Evolutionary conservation across 108 stramenopile genomes (phyloP).

Genomic region (Discostella stelligeroides): DNA sequence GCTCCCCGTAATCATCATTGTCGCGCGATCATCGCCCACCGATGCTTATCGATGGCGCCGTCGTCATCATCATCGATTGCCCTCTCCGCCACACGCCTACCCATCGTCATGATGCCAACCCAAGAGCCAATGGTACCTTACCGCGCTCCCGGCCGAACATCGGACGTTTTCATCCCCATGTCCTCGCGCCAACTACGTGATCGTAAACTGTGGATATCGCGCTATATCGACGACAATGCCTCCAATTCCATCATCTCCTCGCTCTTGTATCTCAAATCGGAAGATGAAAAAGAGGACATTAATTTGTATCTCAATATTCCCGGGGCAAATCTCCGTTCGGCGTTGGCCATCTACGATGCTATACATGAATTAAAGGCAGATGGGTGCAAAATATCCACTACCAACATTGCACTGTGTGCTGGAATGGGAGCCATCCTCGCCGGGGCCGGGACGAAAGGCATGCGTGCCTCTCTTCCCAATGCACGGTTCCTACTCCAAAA

Average conservation of each 20-base stretch:
- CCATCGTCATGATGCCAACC: slow-evolving; percentile 81
- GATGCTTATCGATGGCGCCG: background rate
- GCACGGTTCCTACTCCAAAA: slow-evolving; percentile 90
- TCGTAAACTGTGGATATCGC: slow-evolving; percentile 87
- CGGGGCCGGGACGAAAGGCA: slow-evolving; percentile 86
- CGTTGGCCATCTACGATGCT: slow-evolving; percentile 90
- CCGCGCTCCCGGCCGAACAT: slow-evolving; percentile 70
- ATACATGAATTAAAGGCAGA: slow-evolving; percentile 70
- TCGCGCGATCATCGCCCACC: background rate
- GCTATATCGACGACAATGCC: slow-evolving; percentile 89
- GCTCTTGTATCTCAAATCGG: slow-evolving; percentile 76
- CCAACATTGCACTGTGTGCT: slow-evolving; percentile 89
- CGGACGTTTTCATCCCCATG: slow-evolving; percentile 83
- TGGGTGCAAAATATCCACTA: slow-evolving; percentile 71
- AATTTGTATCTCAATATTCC: slow-evolving; percentile 91
- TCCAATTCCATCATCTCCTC: slow-evolving; percentile 91
- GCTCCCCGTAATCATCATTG: slow-evolving; percentile 11
- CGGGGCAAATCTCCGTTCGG: slow-evolving; percentile 80
- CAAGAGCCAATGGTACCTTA: slow-evolving; percentile 86
- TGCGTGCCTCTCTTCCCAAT: slow-evolving; percentile 86
- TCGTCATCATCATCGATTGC: slow-evolving; percentile 10
- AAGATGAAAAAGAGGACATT: slow-evolving; percentile 66
- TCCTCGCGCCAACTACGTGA: slow-evolving; percentile 89
- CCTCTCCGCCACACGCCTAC: slow-evolving; percentile 48
- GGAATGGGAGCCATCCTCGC: slow-evolving; percentile 93